phyloP scores from a whole-genome alignment of 768 basidiomycete genomes.

The Leccinum subgranulosum region DNA sequence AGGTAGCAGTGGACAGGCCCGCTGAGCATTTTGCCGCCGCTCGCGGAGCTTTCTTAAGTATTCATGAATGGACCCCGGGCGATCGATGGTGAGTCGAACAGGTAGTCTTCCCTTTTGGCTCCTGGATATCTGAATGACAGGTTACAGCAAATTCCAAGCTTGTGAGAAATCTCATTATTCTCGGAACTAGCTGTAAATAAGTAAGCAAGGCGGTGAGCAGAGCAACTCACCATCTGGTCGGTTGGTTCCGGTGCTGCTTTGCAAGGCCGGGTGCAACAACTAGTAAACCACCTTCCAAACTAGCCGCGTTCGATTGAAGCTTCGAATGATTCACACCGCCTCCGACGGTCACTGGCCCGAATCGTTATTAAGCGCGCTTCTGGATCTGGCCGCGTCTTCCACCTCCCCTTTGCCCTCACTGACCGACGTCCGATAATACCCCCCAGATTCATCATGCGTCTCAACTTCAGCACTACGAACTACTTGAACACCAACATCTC shows the following conservation, averaged over 20 bases:
- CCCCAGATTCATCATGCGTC: constrained; percentile 14
- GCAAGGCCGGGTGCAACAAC: neutral
- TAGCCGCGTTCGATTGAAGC: neutral
- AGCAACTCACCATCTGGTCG: neutral
- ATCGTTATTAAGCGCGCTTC: neutral
- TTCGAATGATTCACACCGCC: neutral
- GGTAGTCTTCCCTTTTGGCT: neutral
- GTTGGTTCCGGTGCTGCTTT: neutral
- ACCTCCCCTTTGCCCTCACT: neutral
- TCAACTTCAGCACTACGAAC: constrained; percentile 19
- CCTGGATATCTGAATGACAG: neutral
- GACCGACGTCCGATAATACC: neutral
- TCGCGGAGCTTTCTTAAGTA: neutral
- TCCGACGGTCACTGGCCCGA: neutral
- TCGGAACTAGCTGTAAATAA: neutral
- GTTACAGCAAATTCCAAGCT: neutral
- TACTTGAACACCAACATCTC: constrained; percentile 21
- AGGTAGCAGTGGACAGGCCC: neutral
- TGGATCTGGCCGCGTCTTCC: neutral
- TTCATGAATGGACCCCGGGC: neutral
- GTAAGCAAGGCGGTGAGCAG: neutral
- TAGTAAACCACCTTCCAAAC: neutral
- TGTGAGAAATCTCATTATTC: neutral
- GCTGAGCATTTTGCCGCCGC: neutral
- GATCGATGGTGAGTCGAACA: neutral